Conservation (phyloP, 2,329 filamentous ascomycete genomes). For the Stagonosporopsis vannaccii region DNA sequence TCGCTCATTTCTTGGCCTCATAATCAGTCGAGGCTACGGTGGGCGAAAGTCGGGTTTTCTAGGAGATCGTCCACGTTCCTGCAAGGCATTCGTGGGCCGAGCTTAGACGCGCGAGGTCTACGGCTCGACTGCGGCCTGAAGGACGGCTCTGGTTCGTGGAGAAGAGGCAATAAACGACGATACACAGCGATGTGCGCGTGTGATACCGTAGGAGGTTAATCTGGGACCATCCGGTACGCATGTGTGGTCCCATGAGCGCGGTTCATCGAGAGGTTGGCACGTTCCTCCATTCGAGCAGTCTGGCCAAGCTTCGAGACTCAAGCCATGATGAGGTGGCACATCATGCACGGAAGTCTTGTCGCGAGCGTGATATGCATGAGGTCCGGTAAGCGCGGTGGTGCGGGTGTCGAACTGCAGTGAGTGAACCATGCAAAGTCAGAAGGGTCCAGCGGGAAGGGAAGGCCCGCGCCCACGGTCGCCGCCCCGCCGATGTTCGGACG, state of each 20-base stretch:
- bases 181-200: background rate
- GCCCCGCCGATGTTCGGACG: background rate
- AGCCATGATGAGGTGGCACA: constrained; percentile 3
- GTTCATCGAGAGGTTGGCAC: constrained; percentile 11
- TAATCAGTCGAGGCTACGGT: background rate
- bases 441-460: constrained; percentile 2
- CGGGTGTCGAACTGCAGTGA: background rate
- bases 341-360: constrained; percentile 6
- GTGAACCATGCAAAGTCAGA: background rate
- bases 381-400: background rate
- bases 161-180: background rate
- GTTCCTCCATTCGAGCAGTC: constrained; percentile 1
- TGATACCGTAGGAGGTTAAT: background rate
- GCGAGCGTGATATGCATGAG: constrained; percentile 2
- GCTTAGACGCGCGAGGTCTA: background rate
- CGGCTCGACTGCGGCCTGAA: background rate
- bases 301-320: constrained; percentile 13
- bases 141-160: background rate
- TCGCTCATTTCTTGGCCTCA: constrained; percentile 14
- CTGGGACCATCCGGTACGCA: background rate
- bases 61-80: constrained; percentile 10
- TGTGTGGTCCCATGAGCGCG: constrained; percentile 2
- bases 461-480: background rate
- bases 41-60: constrained; percentile 8
- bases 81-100: constrained; percentile 7